A percentile compares a stretch with the other conserved stretches of the same genome.
phyloP scores from a whole-genome alignment of 2,329 filamentous ascomycete species.

The Raffaelea albimanens region DNA sequence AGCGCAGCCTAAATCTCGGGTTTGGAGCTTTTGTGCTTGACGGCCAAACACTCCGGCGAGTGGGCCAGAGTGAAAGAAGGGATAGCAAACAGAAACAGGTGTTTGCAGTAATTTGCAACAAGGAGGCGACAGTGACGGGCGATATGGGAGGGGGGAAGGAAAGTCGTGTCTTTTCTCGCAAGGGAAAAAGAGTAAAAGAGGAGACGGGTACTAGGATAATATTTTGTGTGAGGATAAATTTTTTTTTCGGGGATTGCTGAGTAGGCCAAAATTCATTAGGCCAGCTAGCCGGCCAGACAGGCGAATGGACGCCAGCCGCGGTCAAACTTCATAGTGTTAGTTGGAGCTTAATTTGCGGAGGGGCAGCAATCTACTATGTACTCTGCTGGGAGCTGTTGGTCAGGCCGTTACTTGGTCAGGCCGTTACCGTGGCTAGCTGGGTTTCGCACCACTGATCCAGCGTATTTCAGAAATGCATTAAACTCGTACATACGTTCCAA shows the following conservation, averaged over 20 bases:
- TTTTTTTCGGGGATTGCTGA: slow-evolving; percentile 16
- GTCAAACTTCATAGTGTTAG: no score
- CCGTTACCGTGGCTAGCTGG: no score
- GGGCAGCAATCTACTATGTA: slow-evolving; percentile 1
- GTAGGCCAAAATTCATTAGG: no score
- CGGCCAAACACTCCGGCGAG: background rate
- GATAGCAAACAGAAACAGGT: background rate
- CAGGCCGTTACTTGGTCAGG: no score
- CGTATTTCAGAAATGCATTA: no score
- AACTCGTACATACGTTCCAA: no score
- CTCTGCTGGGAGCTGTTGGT: background rate
- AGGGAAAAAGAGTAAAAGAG: slow-evolving; percentile 4
- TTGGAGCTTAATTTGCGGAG: slow-evolving; percentile 11
- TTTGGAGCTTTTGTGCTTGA: no score
- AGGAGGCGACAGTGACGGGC: slow-evolving; percentile 1
- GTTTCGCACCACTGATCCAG: no score
- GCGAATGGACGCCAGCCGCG: slow-evolving; percentile 1
- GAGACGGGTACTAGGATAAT: slow-evolving; percentile 4
- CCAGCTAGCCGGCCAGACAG: no score
- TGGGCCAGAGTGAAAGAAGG: background rate
- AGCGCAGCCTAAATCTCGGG: no score
- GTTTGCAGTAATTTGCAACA: background rate
- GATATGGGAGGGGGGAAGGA: slow-evolving; percentile 1
- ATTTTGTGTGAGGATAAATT: slow-evolving; percentile 17
- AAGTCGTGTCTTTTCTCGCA: slow-evolving; percentile 3